These are phyloP conservation scores for Triticum dicoccoides DNA, from an alignment of 176 grass and related monocot genomes.

Conservation along the genomic window DNA sequence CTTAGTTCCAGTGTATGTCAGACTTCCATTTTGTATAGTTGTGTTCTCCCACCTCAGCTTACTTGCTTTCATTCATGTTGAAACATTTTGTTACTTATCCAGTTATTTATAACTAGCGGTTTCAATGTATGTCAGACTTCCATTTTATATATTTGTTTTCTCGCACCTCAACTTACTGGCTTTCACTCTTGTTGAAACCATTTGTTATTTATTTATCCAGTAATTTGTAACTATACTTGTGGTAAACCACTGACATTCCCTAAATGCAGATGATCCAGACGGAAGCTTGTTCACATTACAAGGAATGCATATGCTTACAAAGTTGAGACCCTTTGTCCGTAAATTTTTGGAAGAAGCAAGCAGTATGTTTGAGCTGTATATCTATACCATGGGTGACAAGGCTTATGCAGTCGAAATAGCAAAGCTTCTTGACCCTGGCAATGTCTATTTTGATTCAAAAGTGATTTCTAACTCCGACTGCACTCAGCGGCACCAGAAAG, in stretches of 20 bases:
- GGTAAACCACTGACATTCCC: not conserved
- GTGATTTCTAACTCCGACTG: constrained; percentile 84
- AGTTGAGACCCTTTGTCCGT: constrained; percentile 77
- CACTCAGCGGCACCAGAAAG: constrained; percentile 86
- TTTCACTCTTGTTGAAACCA: constrained; percentile 11
- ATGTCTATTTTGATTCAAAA: constrained; percentile 81
- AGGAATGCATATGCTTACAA: constrained; percentile 84
- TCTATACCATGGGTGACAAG: constrained; percentile 94
- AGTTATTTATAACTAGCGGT: not conserved
- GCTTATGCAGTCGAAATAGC: constrained; percentile 89
- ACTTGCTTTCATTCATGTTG: constrained; percentile 16
- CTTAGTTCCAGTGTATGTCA: not conserved
- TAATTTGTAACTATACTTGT: not conserved
- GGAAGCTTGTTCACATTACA: constrained; percentile 67
- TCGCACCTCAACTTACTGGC: not conserved
- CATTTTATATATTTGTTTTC: not conserved
- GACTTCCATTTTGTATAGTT: not conserved
- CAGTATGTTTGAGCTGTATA: constrained; percentile 87
- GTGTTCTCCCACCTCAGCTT: not conserved
- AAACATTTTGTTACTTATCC: constrained; percentile 1
- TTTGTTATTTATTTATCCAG: not conserved
- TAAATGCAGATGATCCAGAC: constrained; percentile 58
- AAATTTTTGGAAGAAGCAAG: constrained; percentile 85
- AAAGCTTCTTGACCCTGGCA: constrained; percentile 83
- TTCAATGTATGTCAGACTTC: not conserved